Base-by-base conservation (phyloP, 1,284 basidiomycete species). In the Malassezia vespertilionis region DNA sequence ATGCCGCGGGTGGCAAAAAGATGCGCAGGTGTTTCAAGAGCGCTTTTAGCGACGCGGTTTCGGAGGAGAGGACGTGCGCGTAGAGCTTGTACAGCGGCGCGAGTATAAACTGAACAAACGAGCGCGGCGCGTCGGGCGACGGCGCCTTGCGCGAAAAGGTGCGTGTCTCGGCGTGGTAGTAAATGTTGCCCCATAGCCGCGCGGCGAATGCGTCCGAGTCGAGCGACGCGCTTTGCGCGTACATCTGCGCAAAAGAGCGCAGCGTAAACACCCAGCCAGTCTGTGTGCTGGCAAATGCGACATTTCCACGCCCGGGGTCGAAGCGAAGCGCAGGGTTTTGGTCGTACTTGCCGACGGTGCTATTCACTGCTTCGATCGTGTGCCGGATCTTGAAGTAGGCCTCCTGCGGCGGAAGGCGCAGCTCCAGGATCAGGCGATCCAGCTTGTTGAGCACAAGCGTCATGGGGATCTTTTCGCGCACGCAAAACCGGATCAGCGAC, bases 311-410 rank as follows among this genome's bases (percentile, higher is more conserved):
- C 71, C 97, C 93, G 1, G 93, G 93, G 54, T 86, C 90, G 26
- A 97, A 73, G 36, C 89, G 80, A 40, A 85, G 76, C 39, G 81
- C 81, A 35, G 90, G 87, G 71, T 91, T 82, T 7, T 86, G 81
- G 72, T 93, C 82, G 63, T 93, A 84, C 4, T 23, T 23, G 57
- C 87, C 91, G 57, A 57, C 59, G 48, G 54, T 21, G 10, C 83
- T 85, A 72, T 99, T 99, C 52, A 99, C 83, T 72, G 97, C 93
- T 69, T 97, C 93, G 52, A 99, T 91, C 5, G 91, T 93, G 68
- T 96, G 91, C 72, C 88, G 93, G 60, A 97, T 86, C 77, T 97
- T 97, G 76, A 91, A 96, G 76, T 87, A 97, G 1, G 93, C 93
- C 65, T 97, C 93, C 35, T 82, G 76, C 38, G 93, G 91, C 60